Evolutionary conservation across 495 filamentous ascomycete species (phyloP).

Genomic region (Penicillium mononematosum): DNA sequence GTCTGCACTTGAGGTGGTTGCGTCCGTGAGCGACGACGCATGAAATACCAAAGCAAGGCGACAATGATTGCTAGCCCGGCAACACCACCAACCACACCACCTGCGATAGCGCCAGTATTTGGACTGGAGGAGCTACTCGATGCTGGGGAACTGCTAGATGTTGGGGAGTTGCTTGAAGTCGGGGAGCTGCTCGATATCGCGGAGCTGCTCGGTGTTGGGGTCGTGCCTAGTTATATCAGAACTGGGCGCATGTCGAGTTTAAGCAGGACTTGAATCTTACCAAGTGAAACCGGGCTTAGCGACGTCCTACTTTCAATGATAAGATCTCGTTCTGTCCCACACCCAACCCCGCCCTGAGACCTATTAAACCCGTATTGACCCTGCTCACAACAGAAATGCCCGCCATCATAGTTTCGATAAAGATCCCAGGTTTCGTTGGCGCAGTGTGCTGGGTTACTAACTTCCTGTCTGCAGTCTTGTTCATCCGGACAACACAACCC

Average conservation of each 20-base stretch:
- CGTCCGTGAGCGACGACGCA: background rate
- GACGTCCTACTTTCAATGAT: background rate
- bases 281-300: background rate
- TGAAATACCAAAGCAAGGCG: conserved; percentile 1
- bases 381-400: background rate
- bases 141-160: background rate
- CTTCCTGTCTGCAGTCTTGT: background rate
- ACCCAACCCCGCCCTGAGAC: background rate
- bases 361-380: background rate
- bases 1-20: background rate
- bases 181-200: too few relatives aligned
- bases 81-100: conserved; percentile 3
- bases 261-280: background rate
- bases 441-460: background rate
- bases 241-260: background rate
- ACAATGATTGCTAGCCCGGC: conserved; percentile 1
- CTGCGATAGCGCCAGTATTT: background rate
- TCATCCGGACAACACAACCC: background rate
- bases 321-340: background rate
- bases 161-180: background rate
- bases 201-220: background rate
- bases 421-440: background rate
- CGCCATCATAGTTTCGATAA: background rate
- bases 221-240: background rate
- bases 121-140: background rate